These are phyloP conservation scores for Clitocybe nebularis DNA, from an alignment of 1,284 basidiomycete genomes.

Conservation along the genomic window DNA sequence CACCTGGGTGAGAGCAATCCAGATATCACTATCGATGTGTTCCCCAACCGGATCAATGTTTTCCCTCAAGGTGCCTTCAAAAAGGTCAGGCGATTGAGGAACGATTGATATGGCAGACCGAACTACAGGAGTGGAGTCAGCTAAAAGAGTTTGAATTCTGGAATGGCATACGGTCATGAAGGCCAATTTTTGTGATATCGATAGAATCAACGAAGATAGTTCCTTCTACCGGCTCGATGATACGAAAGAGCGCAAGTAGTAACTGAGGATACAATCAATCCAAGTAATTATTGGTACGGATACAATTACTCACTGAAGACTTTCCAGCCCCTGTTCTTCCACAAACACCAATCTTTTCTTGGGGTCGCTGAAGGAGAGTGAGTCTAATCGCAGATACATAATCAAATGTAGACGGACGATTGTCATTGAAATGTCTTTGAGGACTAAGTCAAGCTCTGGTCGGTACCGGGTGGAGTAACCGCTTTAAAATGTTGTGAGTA, in stretches of 20 bases:
- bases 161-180: conserved; percentile 52
- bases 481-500: conserved; percentile 28
- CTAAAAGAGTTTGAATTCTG: conserved; percentile 47
- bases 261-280: conserved; percentile 45
- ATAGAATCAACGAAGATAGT: conserved; percentile 61
- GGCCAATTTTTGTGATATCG: conserved; percentile 45
- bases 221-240: conserved; percentile 81
- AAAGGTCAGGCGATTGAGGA: conserved; percentile 54
- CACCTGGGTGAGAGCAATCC: conserved; percentile 70
- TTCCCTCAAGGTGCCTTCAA: conserved; percentile 53
- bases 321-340: conserved; percentile 62
- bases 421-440: conserved; percentile 53
- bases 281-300: conserved; percentile 34
- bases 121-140: conserved; percentile 83
- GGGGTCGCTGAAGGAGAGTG: conserved; percentile 33
- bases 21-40: conserved; percentile 48
- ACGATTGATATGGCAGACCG: conserved; percentile 83
- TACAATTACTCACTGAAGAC: conserved; percentile 40
- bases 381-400: neutral
- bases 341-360: conserved; percentile 81
- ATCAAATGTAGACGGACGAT: conserved; percentile 34
- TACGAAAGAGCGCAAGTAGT: conserved; percentile 69
- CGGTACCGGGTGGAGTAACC: conserved; percentile 57
- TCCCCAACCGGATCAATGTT: conserved; percentile 79
- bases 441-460: conserved; percentile 51